Conservation (phyloP, 805 yeast genomes). For the Candida ascalaphidarum region DNA sequence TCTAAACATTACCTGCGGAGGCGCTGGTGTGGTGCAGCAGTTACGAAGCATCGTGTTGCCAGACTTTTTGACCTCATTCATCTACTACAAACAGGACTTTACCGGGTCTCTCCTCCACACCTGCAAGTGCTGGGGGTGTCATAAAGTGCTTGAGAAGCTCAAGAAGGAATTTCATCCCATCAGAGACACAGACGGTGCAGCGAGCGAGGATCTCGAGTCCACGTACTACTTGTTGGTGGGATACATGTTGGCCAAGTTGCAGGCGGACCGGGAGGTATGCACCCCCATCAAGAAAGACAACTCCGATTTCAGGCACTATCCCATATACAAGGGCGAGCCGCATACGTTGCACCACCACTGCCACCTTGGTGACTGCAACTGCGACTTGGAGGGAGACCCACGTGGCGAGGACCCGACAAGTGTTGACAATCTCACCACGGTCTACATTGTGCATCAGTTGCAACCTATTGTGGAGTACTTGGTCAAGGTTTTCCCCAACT, state of each 20-base stretch:
- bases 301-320: constrained; percentile 15
- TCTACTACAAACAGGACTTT: constrained; percentile 28
- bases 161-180: constrained; percentile 14
- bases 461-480: constrained; percentile 20
- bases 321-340: constrained; percentile 26
- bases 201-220: constrained; percentile 15
- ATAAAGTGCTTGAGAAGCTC: constrained; percentile 14
- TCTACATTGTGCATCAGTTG: constrained; percentile 26
- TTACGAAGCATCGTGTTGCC: constrained; percentile 20
- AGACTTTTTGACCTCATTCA: constrained; percentile 27
- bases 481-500: constrained; percentile 10
- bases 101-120: constrained; percentile 25
- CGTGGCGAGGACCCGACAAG: constrained; percentile 10
- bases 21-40: constrained; percentile 4
- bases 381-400: constrained; percentile 16
- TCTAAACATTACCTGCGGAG: constrained; percentile 4
- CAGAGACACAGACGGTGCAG: constrained; percentile 6
- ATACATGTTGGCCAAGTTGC: constrained; percentile 23
- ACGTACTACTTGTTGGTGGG: constrained; percentile 23
- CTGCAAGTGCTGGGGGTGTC: constrained; percentile 28
- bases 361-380: constrained; percentile 16
- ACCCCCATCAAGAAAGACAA: constrained; percentile 21
- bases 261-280: constrained; percentile 28
- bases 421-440: constrained; percentile 25
- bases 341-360: constrained; percentile 24